Evolutionary conservation across 2,329 filamentous ascomycete species (phyloP).

Genomic region (Allantophomopsis cytisporea): DNA sequence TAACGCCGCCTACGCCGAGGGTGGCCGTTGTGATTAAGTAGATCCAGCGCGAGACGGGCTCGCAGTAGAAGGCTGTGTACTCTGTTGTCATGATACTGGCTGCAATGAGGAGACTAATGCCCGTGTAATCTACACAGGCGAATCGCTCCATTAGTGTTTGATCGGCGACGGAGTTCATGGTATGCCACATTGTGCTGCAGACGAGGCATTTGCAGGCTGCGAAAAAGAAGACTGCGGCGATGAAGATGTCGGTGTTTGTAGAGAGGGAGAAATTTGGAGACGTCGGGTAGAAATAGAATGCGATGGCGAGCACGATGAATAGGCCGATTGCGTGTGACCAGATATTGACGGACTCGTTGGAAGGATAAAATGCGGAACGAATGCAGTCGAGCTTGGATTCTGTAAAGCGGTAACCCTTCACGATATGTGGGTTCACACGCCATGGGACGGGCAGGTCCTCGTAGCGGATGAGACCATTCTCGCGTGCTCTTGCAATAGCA

Average conservation of each 20-base stretch:
- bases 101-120: slow-evolving; percentile 87
- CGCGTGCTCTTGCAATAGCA: slow-evolving; percentile 61
- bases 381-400: slow-evolving; percentile 86
- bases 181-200: slow-evolving; percentile 96
- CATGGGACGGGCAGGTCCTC: slow-evolving; percentile 84
- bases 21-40: slow-evolving; percentile 76
- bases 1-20: slow-evolving; percentile 75
- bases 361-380: slow-evolving; percentile 67
- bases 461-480: slow-evolving; percentile 76
- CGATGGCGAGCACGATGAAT: slow-evolving; percentile 74
- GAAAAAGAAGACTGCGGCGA: slow-evolving; percentile 91
- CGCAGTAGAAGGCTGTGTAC: slow-evolving; percentile 98
- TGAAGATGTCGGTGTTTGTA: slow-evolving; percentile 77
- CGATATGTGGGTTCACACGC: slow-evolving; percentile 90
- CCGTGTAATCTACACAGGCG: slow-evolving; percentile 96
- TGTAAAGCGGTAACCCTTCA: slow-evolving; percentile 82
- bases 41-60: slow-evolving; percentile 70
- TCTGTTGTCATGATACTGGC: slow-evolving; percentile 97
- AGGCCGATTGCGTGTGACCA: slow-evolving; percentile 91
- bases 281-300: slow-evolving; percentile 91
- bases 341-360: slow-evolving; percentile 94
- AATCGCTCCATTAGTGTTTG: slow-evolving; percentile 85
- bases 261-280: slow-evolving; percentile 77
- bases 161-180: slow-evolving; percentile 93
- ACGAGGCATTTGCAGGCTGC: slow-evolving; percentile 89